Evolutionary conservation across 1,284 basidiomycete species (phyloP), one percentile per base, ranked within the genome.

Genomic region (Hymenochaete sp.): DNA sequence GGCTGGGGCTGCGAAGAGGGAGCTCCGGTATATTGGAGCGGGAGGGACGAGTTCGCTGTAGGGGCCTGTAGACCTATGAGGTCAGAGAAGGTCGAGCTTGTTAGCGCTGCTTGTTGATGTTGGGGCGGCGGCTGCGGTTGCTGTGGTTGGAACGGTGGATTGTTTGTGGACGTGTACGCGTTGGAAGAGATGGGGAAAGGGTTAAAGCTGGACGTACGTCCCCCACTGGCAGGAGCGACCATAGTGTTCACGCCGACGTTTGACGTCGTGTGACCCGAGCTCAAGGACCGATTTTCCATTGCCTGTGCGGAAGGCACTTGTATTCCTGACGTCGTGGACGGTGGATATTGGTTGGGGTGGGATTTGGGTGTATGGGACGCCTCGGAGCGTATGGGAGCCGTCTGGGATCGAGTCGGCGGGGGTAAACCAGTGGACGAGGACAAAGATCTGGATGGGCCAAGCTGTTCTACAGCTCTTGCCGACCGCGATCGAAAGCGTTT

Each of bases 1-100:
- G 38, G 22, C 18, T 38, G 42, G 32, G 42, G 45, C 49, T 16
- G 59, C 25, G 18, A 21, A 16, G 28, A 48, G 14, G 43, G 45
- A 14, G 56, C 19, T 37, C 69, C 65, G 4, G 28, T n/a, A 51
- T 70, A 78, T 55, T 79, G 77, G 9, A 78, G 61, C 7, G 75
- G 77, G 25, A 78, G 63, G 1, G 77, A 72, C 0, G 74, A 71
- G 33, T 63, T 65, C 27, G 66, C 55, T 1, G 69, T 58, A 4
- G 72, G 59, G 2, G 53, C 59, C 49, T 74, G 70, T 13, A 79
- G 58, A 10, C 72, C 71, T 24, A 70, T 60, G 16, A 79, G 63
- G 54, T 78, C 75, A 31, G 69, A 62, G 28, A 50, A 50, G 11
- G 48, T 50, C 5, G 38, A 37, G 18, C 14, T 28, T 16, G 38